Base-by-base conservation (phyloP, 257 asterid genomes). In the Rhazya stricta region DNA sequence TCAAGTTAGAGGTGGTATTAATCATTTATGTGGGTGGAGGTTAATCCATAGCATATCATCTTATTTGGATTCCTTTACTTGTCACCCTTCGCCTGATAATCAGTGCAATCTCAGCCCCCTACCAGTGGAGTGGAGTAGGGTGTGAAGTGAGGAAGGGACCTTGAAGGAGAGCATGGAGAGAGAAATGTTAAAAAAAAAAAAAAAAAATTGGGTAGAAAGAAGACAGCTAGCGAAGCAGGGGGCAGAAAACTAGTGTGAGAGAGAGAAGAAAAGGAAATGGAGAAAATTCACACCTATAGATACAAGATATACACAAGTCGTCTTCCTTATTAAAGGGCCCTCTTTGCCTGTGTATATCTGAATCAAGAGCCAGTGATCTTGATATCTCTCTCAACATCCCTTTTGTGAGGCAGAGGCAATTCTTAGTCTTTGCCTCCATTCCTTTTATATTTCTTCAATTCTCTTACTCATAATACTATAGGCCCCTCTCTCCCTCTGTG, bases 321-420 rank as follows among this genome's bases (percentile, higher is more conserved):
- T 18, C 41, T 19, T 34, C 21, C 66, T 58, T 27, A 23, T 27
- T 25, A 58, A 58, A 58, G 66, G 66, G 73, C 3, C 36, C 61
- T 69, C 32, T 45, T 18, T 48, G 61, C 3, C 46, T 10, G 12
- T 45, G 1, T 69, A 50, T 16, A 13, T 69, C 39, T 16, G 29
- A 70, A 46, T 29, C 56, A 48, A 30, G 57, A 70, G 51, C 62
- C 58, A 32, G 75, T 30, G 65, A 71, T 19, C 30, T 51, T 32
- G 27, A 11, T 45, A 9, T 50, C 29, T 29, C 4, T 71, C 37
- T 50, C 41, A 34, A 71, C 51, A 46, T 71, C 45, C 63, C 43
- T 45, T 71, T 71, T 71, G 36, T 50, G 75, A 50, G 75, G 75
- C 75, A 57, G 34, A 77, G 56, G 29, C 73, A 62, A 48, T 46